These are phyloP conservation scores for Capillidium rhysosporum DNA, from an alignment of 371 early-diverging fungal genomes.

Conservation along the genomic window DNA sequence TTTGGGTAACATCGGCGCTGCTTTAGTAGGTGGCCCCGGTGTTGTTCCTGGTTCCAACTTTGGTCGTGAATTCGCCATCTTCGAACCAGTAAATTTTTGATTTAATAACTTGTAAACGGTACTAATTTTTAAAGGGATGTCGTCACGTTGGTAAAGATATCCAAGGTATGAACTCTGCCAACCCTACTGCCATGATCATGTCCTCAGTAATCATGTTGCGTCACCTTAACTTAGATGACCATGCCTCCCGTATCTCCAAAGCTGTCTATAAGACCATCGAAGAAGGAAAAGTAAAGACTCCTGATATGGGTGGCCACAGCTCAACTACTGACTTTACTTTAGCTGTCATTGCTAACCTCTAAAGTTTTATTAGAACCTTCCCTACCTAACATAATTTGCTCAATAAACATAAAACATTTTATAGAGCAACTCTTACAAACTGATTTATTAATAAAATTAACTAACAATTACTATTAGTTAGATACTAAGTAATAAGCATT, in stretches of 20 bases:
- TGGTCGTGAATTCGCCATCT: slow-evolving; percentile 87
- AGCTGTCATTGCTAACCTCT: slow-evolving; percentile 43
- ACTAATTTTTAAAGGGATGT: slow-evolving; percentile 31
- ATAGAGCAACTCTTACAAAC: no score
- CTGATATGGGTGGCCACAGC: slow-evolving; percentile 54
- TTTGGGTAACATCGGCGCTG: slow-evolving; percentile 88
- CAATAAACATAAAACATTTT: no score
- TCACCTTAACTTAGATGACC: slow-evolving; percentile 64
- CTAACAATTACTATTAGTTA: no score
- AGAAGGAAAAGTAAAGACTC: slow-evolving; percentile 39
- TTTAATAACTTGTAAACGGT: background rate
- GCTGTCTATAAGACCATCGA: slow-evolving; percentile 55
- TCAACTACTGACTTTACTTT: slow-evolving; percentile 82
- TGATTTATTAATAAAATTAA: no score
- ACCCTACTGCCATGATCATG: slow-evolving; percentile 80
- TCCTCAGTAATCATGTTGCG: slow-evolving; percentile 82
- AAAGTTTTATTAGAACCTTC: slow-evolving; percentile 7
- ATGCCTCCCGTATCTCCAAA: slow-evolving; percentile 64
- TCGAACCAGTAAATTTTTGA: slow-evolving; percentile 57
- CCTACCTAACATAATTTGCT: no score
- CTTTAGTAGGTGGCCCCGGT: slow-evolving; percentile 86
- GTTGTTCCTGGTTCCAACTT: slow-evolving; percentile 89
- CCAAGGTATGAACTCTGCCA: slow-evolving; percentile 74
- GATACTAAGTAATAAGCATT: no score
- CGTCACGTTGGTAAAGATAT: slow-evolving; percentile 91